Evolutionary conservation across 2,329 filamentous ascomycete species (phyloP), one percentile per base, ranked within the genome.

Genomic region (Apiospora koreana): DNA sequence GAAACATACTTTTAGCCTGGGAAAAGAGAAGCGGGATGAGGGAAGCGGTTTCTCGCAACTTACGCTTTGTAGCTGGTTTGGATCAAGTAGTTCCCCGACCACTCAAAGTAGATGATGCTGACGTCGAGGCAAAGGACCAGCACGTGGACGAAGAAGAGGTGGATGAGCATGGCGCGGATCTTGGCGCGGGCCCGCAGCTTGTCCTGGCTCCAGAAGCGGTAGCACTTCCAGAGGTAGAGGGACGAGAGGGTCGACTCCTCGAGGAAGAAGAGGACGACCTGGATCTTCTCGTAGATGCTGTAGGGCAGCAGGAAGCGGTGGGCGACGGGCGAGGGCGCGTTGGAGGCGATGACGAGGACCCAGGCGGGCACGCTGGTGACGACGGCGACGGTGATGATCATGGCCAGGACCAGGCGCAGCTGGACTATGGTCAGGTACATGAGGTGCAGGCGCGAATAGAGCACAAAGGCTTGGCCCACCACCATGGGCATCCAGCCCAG

Each of bases 391-490:
- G 83, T 79, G 66, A 90, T 82, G 69, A 92, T 87, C 81, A 91
- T 88, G 69, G 79, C 83, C 18, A 90, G 80, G 1, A 89, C 83
- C 54, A 80, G 83, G 3, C 81, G 81, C 1, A 89, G 80, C 28
- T 86, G 78, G 12, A 80, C 76, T 3, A 83, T 69, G 79, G 87
- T 84, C 10, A 82, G 83, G 18, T 89, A 83, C 35, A 92, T 84
- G 18, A 91, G 81, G 74, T 92, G 86, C 12, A 90, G 83, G 28
- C 89, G 84, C 65, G 89, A 91, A 78, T 87, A 90, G 2, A 90
- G 80, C 6, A 90, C 87, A 21, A 88, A 73, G 0, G 86, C 84
- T 74, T 89, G 86, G 4, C 89, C 89, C 21, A 86, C 86, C 10
- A 90, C 85, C 83, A 90, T 88, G 5, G 80, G 74, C 77, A 86